phyloP scores from a whole-genome alignment of 192 early-diverging fungal genomes.

The Backusella luteola region DNA sequence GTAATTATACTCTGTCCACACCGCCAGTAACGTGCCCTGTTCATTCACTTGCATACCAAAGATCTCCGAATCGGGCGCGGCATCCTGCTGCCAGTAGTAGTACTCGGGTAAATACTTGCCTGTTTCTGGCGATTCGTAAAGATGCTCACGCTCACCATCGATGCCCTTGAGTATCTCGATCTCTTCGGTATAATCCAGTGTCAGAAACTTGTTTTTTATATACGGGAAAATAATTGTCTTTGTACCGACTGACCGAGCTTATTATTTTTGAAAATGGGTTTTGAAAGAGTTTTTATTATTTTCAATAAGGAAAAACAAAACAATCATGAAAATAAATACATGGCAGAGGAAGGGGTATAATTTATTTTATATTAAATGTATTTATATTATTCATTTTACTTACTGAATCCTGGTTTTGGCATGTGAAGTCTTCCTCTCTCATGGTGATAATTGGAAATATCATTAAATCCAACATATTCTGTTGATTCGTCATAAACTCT shows the following conservation, averaged over 20 bases:
- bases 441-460: constrained; percentile 5
- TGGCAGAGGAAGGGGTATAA: background rate
- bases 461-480: constrained; percentile 9
- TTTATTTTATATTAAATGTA: background rate
- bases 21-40: constrained; percentile 15
- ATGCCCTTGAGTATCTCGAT: constrained; percentile 16
- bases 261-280: background rate
- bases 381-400: background rate
- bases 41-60: constrained; percentile 20
- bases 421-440: background rate
- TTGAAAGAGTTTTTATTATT: background rate
- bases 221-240: constrained; percentile 23
- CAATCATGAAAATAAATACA: background rate
- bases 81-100: constrained; percentile 17
- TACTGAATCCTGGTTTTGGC: constrained; percentile 11
- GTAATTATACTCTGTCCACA: constrained; percentile 32
- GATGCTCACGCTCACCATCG: background rate
- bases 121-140: constrained; percentile 1
- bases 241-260: constrained; percentile 21
- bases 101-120: constrained; percentile 16
- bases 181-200: constrained; percentile 19
- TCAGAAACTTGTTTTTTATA: constrained; percentile 13
- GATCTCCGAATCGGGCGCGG: constrained; percentile 7
- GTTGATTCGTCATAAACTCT: background rate
- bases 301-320: background rate